A percentile compares a stretch with the other conserved stretches of the same genome.
These are phyloP conservation scores for Sporothrix euskadiensis DNA, from an alignment of 2,329 filamentous ascomycete genomes.

Conservation along the genomic window DNA sequence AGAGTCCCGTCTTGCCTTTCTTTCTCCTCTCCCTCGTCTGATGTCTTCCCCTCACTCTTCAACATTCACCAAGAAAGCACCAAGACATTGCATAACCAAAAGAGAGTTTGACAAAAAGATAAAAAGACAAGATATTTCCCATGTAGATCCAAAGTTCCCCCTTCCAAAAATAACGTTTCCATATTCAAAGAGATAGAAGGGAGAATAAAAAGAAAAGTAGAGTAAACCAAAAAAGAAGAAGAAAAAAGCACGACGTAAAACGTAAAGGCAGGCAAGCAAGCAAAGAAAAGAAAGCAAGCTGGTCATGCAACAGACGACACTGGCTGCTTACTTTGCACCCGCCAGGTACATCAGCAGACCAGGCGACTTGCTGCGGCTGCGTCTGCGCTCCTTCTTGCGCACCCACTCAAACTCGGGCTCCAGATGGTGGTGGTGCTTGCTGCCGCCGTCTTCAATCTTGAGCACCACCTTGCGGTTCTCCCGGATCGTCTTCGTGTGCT, in stretches of 20 bases:
- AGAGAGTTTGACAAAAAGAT: neutral
- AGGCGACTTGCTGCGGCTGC: conserved; percentile 60
- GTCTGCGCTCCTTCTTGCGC: conserved; percentile 58
- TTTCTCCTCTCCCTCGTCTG: neutral
- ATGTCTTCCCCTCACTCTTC: neutral
- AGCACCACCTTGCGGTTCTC: conserved; percentile 54
- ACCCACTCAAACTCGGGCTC: conserved; percentile 55
- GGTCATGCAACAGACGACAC: neutral
- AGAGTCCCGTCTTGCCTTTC: neutral
- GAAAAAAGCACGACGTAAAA: conserved; percentile 3
- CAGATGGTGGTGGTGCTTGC: conserved; percentile 46
- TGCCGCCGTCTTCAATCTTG: conserved; percentile 49
- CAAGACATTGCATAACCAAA: neutral
- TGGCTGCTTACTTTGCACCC: conserved; percentile 41
- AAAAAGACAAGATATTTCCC: neutral
- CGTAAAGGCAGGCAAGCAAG: neutral
- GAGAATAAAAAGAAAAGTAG: neutral
- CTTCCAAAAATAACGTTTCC: neutral
- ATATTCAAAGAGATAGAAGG: conserved; percentile 5
- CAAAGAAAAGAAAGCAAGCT: neutral
- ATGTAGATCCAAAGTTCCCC: conserved; percentile 8
- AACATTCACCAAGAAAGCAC: neutral
- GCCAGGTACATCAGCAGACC: conserved; percentile 59
- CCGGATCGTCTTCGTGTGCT: conserved; percentile 67
- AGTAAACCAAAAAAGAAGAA: neutral